A percentile compares a stretch with the other conserved stretches of the same genome.
These are phyloP conservation scores for Prunus yedoensis DNA, from an alignment of 331 rosid genomes.

Conservation along the genomic window DNA sequence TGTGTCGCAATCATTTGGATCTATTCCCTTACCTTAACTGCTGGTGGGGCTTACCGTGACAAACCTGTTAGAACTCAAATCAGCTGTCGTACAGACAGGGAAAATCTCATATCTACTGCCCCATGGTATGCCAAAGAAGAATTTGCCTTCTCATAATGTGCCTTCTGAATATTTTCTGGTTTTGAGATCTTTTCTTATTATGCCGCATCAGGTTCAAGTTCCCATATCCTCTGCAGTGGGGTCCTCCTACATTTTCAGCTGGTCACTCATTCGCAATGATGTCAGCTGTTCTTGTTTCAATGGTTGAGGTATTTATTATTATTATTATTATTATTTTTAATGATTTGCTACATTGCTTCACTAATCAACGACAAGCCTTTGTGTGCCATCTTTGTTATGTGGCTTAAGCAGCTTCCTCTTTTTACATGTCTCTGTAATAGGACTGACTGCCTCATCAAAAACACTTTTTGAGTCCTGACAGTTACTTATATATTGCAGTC, in stretches of 20 bases:
- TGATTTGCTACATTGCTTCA: neutral
- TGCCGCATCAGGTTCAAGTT: constrained; percentile 73
- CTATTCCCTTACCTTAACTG: constrained; percentile 86
- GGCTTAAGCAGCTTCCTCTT: neutral
- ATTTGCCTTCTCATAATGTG: neutral
- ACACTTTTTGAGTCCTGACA: constrained; percentile 10
- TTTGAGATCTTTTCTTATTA: constrained; percentile 18
- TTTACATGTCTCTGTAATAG: neutral
- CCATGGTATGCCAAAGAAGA: constrained; percentile 62
- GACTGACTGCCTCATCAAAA: neutral
- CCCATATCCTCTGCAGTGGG: constrained; percentile 98
- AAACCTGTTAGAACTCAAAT: constrained; percentile 54
- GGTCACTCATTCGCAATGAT: constrained; percentile 94
- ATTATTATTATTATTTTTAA: neutral
- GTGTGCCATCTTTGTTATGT: neutral
- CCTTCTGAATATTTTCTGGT: neutral
- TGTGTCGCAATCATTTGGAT: constrained; percentile 80
- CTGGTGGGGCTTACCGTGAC: constrained; percentile 78
- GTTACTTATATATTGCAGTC: constrained; percentile 53
- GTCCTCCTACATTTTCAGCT: constrained; percentile 93
- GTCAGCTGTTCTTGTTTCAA: constrained; percentile 92
- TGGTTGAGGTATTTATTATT: constrained; percentile 82
- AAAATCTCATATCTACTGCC: constrained; percentile 78
- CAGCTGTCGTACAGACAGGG: constrained; percentile 83
- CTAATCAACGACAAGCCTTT: neutral